Evolutionary conservation across 306 rosid genomes (phyloP), one percentile per base, ranked within the genome.

Genomic region (Citrullus colocynthis): DNA sequence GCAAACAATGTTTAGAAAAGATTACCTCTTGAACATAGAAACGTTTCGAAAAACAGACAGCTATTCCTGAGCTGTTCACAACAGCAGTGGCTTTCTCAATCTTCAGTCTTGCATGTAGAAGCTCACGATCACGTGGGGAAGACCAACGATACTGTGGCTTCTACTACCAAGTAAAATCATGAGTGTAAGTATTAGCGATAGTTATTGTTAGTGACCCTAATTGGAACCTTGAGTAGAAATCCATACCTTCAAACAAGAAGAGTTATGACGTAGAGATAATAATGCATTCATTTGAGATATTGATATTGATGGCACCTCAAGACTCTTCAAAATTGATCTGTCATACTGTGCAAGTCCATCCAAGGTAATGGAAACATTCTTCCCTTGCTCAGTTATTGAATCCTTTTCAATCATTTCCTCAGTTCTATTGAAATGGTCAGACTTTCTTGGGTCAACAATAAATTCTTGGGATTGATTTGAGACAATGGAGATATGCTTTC

Each of bases 21-120:
- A 37, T 81, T 82, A 91, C 98, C 96, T 88, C 83, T 67, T 88
- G 83, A 94, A 94, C 85, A 75, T 87, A 80, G 91, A 89, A 81
- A 87, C 78, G 70, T 94, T 83, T 21, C 86, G 84, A 78, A 88
- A 93, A 80, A 90, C 54, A 76, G 89, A 91, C 45, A 85, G 84
- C 79, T 73, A 91, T 90, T 80, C 85, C 90, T 48, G 77, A 61
- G 78, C 74, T 55, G 69, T 86, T 85, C 71, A 84, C 63, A 39
- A 84, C 7, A 9, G 73, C 55, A 14, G 83, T 88, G 56, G 90
- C 91, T 54, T 87, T 90, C 87, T 82, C 85, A 70, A 94, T 89
- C 86, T 86, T 84, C 56, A 81, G 45, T 81, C 86, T 94, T 37
- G 89, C 96, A 74, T 88, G 77, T 17, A 87, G 80, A 63, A 94